phyloP scores from a whole-genome alignment of 2,329 filamentous ascomycete genomes.

The Diaporthe eres region DNA sequence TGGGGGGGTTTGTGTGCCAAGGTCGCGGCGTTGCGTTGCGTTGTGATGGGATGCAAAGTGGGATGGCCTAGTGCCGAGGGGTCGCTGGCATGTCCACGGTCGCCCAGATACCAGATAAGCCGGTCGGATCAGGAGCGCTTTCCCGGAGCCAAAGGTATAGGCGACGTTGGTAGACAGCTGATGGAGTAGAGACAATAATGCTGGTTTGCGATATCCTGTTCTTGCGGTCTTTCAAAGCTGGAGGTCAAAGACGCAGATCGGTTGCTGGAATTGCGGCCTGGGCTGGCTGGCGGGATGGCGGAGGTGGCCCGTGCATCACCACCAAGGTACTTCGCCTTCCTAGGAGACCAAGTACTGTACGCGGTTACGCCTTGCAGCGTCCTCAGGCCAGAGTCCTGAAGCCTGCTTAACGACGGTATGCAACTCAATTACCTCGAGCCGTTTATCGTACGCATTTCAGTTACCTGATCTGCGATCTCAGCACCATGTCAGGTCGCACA shows the following conservation, averaged over 20 bases:
- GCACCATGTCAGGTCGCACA: neutral
- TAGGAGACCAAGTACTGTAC: neutral
- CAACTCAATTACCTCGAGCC: constrained; percentile 20
- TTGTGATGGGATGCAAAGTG: constrained; percentile 34
- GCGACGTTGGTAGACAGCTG: constrained; percentile 1
- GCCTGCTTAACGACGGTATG: neutral
- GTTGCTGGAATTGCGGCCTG: constrained; percentile 38
- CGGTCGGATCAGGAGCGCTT: constrained; percentile 7
- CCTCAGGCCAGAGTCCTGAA: neutral
- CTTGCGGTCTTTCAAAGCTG: constrained; percentile 32
- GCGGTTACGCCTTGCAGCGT: neutral
- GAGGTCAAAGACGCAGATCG: constrained; percentile 35
- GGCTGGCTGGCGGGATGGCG: constrained; percentile 34
- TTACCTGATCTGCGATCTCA: neutral
- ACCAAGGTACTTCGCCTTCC: neutral
- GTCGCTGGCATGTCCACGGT: constrained; percentile 11
- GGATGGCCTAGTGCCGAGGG: constrained; percentile 30
- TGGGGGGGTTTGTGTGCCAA: constrained; percentile 11
- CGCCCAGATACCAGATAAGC: constrained; percentile 30
- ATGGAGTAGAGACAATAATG: constrained; percentile 11
- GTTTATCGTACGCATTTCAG: neutral
- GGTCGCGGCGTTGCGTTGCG: constrained; percentile 27
- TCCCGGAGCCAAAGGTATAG: neutral
- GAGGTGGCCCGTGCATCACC: constrained; percentile 29
- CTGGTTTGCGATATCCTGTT: constrained; percentile 28